Evolutionary conservation across 768 basidiomycete genomes (phyloP).

Genomic region (Leucosporidium creatinivorum): DNA sequence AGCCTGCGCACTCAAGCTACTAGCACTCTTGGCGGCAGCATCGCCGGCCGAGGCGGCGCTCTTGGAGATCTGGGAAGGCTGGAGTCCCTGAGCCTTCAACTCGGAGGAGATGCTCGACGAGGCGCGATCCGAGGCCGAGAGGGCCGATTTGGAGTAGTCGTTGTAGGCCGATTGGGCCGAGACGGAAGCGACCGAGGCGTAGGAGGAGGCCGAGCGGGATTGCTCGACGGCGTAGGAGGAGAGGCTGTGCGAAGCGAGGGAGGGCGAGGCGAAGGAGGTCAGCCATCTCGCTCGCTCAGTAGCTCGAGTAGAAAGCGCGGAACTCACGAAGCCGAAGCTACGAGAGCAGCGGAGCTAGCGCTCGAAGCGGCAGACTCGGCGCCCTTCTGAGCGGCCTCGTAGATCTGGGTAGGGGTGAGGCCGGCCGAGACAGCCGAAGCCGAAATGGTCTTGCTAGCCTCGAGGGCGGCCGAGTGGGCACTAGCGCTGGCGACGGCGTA

Average conservation of each 20-base stretch:
- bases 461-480: not conserved
- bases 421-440: not conserved
- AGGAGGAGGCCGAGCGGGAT: no score
- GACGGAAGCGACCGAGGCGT: constrained; percentile 5
- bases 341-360: no score
- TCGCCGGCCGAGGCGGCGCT: constrained; percentile 12
- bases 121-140: constrained; percentile 36
- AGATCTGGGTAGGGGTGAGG: no score
- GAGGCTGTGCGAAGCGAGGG: no score
- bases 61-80: constrained; percentile 21
- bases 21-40: no score
- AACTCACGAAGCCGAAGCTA: not conserved
- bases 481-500: not conserved
- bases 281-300: no score
- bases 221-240: no score
- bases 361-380: no score
- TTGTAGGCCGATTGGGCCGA: constrained; percentile 21
- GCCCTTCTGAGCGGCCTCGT: no score
- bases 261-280: not conserved
- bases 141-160: constrained; percentile 36
- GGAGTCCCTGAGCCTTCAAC: constrained; percentile 6
- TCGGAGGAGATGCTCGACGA: constrained; percentile 29
- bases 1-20: no score
- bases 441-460: not conserved
- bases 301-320: not conserved